These are phyloP conservation scores for Phalaenopsis hybrid DNA, from an alignment of 116 monocot species.

Conservation along the genomic window DNA sequence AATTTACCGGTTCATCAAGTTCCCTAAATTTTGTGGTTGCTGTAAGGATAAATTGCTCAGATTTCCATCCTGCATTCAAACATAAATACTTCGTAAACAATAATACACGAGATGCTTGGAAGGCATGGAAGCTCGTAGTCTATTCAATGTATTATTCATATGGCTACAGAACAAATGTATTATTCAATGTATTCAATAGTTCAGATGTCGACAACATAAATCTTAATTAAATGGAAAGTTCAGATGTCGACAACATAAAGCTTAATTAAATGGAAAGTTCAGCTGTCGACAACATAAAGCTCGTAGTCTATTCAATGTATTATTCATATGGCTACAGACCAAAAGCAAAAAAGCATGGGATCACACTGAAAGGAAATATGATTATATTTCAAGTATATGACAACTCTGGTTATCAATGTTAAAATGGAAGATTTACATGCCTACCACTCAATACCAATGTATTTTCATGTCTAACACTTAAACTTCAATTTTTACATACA, in stretches of 20 bases:
- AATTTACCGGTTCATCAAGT: slow-evolving; percentile 3
- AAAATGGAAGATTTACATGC: neutral
- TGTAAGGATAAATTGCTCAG: neutral
- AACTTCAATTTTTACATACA: too few relatives aligned
- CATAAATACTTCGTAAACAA: neutral
- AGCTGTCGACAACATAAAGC: too few relatives aligned
- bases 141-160: neutral
- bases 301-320: neutral
- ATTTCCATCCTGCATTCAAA: slow-evolving; percentile 10
- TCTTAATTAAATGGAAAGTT: too few relatives aligned
- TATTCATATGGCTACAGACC: neutral
- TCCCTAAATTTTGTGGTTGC: slow-evolving; percentile 2
- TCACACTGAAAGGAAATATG: neutral
- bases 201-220: too few relatives aligned
- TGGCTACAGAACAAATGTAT: too few relatives aligned
- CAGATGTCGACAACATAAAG: too few relatives aligned
- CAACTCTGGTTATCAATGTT: neutral
- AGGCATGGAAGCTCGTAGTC: too few relatives aligned
- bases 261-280: too few relatives aligned
- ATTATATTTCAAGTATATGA: neutral
- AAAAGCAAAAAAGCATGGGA: neutral
- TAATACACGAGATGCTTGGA: too few relatives aligned
- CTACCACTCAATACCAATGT: too few relatives aligned
- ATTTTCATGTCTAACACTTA: too few relatives aligned
- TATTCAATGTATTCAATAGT: too few relatives aligned